Conservation (phyloP, 129 eudicot genomes). For the Tanacetum coccineum region DNA sequence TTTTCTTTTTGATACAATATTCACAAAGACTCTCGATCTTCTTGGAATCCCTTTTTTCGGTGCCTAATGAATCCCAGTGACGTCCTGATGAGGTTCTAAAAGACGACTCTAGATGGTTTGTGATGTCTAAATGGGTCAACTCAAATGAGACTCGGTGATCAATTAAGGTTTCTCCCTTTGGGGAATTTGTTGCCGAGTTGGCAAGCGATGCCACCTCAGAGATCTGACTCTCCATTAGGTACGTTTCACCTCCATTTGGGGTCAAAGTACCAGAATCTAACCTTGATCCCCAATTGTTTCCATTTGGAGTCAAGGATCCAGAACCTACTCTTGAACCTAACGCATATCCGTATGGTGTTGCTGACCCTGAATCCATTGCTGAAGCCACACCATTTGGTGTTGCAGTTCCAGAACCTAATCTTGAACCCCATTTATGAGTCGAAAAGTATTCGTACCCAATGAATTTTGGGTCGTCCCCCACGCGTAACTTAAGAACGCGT, state of each 20-base stretch:
- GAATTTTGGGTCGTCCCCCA: conserved; percentile 45
- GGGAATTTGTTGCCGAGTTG: conserved; percentile 53
- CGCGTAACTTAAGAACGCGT: conserved; percentile 46
- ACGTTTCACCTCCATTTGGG: conserved; percentile 56
- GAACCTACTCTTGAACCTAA: conserved; percentile 64
- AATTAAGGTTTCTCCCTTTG: conserved; percentile 40
- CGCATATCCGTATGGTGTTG: conserved; percentile 61
- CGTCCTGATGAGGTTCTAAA: conserved; percentile 28
- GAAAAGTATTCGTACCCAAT: conserved; percentile 64
- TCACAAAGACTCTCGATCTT: conserved; percentile 34
- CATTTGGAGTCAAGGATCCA: conserved; percentile 76
- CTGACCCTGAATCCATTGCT: conserved; percentile 45
- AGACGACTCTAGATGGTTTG: conserved; percentile 37
- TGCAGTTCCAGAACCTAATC: conserved; percentile 68
- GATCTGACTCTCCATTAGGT: conserved; percentile 47
- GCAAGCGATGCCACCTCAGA: conserved; percentile 79
- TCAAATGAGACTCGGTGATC: conserved; percentile 88
- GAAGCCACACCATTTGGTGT: conserved; percentile 54
- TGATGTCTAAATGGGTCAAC: conserved; percentile 46
- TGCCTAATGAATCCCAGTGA: conserved; percentile 16
- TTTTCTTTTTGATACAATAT: conserved; percentile 27
- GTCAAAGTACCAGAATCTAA: conserved; percentile 70
- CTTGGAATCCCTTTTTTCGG: conserved; percentile 19
- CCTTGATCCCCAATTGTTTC: conserved; percentile 43
- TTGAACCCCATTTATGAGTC: conserved; percentile 70